Base-by-base conservation (phyloP, 352 stramenopile genomes). In the Phytopythium chamaehyphon region DNA sequence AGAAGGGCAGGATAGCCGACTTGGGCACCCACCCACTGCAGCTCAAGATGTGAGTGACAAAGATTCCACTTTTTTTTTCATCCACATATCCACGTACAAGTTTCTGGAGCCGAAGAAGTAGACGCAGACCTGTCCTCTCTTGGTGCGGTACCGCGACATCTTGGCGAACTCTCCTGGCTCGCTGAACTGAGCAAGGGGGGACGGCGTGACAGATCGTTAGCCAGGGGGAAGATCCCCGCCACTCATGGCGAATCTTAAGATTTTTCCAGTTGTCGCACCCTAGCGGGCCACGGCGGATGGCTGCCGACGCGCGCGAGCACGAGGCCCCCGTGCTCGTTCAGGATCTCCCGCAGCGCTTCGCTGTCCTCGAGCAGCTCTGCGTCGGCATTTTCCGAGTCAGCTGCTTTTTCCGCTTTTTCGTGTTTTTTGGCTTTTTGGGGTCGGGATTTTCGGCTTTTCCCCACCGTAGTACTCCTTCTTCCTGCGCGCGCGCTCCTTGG, bases 51-150 rank as follows among this genome's bases (percentile, higher is more conserved):
- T 38, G 12, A 19, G 19, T 28, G 11, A 36, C 18, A 9, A 14
- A 36, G 31, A 18, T 6, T 16, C 3, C 14, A 14, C 6, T 14
- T 42, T 8, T n/a, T n/a, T n/a, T n/a, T n/a, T 1, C 18, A 40
- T 18, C 24, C 9, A 3, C 2, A 31, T 9, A 26, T 39, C 0
- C 3, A 85, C 81, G 62, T 77, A 94, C 83, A 91, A 94, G 64
- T 94, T 94, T 21, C 81, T 74, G 18, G 79, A 88, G 35, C 83
- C 83, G 40, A 92, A 94, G 57, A 94, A 94, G 46, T 92, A 94
- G 26, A 94, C 83, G 26, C 83, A 94, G 1, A 79, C 63, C 56
- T 89, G 77, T 9, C 76, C 78, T 46, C 87, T 87, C 56, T 90
- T 91, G 21, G 61, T 66, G 19, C 83, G 79, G 68, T 91, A 74